A percentile compares a stretch with the other conserved stretches of the same genome.
phyloP scores from a whole-genome alignment of 2,329 filamentous ascomycete species.

The Hymenoscyphus scutula region DNA sequence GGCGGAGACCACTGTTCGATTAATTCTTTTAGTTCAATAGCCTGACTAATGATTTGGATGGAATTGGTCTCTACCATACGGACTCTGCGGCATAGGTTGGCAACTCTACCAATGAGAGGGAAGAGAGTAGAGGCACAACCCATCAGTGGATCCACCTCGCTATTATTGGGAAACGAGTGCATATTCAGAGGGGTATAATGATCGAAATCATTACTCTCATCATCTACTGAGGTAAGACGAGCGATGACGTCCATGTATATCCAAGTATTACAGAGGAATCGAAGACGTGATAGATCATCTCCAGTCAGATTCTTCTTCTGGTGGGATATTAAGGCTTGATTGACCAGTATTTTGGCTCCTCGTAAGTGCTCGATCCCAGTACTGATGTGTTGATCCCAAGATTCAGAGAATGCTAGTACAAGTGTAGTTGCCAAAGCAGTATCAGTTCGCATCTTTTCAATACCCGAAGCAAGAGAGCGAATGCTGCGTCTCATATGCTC shows the following conservation, averaged over 20 bases:
- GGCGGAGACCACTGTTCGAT: constrained; percentile 62
- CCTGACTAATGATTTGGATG: constrained; percentile 59
- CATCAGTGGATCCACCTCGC: constrained; percentile 68
- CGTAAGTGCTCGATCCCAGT: constrained; percentile 69
- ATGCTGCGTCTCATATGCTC: constrained; percentile 68
- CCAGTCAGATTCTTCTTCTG: constrained; percentile 44
- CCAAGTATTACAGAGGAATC: constrained; percentile 71
- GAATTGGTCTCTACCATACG: constrained; percentile 51
- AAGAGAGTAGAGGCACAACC: constrained; percentile 67
- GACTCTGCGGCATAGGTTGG: constrained; percentile 63
- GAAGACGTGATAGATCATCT: constrained; percentile 52
- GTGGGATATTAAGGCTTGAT: constrained; percentile 52
- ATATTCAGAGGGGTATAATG: constrained; percentile 44
- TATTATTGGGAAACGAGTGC: constrained; percentile 39
- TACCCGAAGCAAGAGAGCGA: constrained; percentile 53
- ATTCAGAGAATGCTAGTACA: constrained; percentile 66
- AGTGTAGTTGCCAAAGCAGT: constrained; percentile 68
- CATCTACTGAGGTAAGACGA: constrained; percentile 58
- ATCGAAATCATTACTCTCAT: constrained; percentile 54
- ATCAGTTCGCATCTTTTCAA: constrained; percentile 63
- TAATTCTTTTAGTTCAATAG: constrained; percentile 57
- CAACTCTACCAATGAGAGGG: constrained; percentile 64
- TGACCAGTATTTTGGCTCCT: constrained; percentile 63
- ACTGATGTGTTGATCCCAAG: constrained; percentile 67
- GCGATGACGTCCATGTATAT: constrained; percentile 73